Base-by-base conservation (phyloP, 108 stramenopile species). In the Stephanodiscus triporus region DNA sequence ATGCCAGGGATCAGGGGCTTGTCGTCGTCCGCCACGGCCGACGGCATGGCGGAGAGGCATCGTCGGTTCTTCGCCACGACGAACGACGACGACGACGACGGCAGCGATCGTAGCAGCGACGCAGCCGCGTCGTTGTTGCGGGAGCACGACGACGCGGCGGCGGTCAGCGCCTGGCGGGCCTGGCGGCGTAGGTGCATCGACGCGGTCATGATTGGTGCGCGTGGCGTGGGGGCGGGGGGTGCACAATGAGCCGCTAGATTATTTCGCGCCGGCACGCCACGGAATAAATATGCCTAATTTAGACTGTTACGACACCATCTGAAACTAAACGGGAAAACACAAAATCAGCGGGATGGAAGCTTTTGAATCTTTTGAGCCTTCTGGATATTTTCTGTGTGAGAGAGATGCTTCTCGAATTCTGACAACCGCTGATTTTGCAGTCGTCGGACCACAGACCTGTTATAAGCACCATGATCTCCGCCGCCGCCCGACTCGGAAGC, bases 1-100 rank as follows among this genome's bases (percentile, higher is more conserved):
- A 90, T 78, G 26, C 94, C 94, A 23, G 91, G 91, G 42, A 87
- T 80, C 24, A 83, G 51, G 16, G 79, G 75, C 66, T 78, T 67
- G 29, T 82, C 81, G 30, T 72, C 62, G 17, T 20, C 17, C 19
- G 51, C 51, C 51, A 3, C 51, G 30, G 56, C 23, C n/a, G 48
- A 57, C 47, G 71, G 71, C 37, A 40, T 42, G 17, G 80, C 65
- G 27, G 74, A 75, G 55, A 75, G 67, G 70, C 30, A 66, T 36
- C 74, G 43, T 17, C 38, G 56, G 13, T 59, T 53, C 6, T 42
- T 27, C 27, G 54, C 32, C 19, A 53, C 43, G 22, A 30, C 58
- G 42, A 61, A 55, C 42, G 57, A n/a, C 26, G 40, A 20, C 32
- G 5, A n/a, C 26, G 9, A 14, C 4, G 22, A 1, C 36, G 63